Base-by-base conservation (phyloP, 495 filamentous ascomycete species). In the Neurospora sp. region DNA sequence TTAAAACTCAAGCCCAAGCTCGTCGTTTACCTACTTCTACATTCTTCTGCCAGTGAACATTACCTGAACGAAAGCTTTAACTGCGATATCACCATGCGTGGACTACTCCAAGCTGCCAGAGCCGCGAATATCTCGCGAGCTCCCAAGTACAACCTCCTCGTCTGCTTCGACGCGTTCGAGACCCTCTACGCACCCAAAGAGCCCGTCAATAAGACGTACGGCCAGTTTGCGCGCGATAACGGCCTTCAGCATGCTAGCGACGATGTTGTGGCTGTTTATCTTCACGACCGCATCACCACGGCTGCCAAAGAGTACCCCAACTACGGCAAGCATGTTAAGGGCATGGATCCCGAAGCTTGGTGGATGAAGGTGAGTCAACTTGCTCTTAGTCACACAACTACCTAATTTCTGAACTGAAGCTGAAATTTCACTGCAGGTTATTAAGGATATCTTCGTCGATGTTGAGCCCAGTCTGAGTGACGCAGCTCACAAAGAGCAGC, bases 91-190 rank as follows among this genome's bases (percentile, higher is more conserved):
- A 65, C 22, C 6, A 65, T 65, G 53, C 12, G 14, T 35, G 53
- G 53, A 31, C 0, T 61, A 16, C 53, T 65, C 14, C 27, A 65
- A 35, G 53, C 53, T 27, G 53, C 53, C 53, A 65, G 27, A 65
- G 27, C 53, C 53, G 53, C 53, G 53, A 65, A 9, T 65, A 65
- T 65, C 6, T 65, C 53, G 22, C 53, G 53, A 1, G 53, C 53
- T 65, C 53, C 78, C n/a, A 74, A 75, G 68, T 75, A 40, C 71
- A 87, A 85, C 39, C 86, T 91, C 12, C 84, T 92, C 38, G 80
- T 93, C 68, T 91, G 75, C 72, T 88, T 95, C 73, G 92, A 95
- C 80, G 93, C 91, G 68, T 94, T 94, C 72, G 89, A 87, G 3
- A 95, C 93, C 1, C 83, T 95, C 41, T 93, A 93, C 81, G 81